phyloP scores from a whole-genome alignment of 2,329 filamentous ascomycete species.

The Diaporthe vaccinii region DNA sequence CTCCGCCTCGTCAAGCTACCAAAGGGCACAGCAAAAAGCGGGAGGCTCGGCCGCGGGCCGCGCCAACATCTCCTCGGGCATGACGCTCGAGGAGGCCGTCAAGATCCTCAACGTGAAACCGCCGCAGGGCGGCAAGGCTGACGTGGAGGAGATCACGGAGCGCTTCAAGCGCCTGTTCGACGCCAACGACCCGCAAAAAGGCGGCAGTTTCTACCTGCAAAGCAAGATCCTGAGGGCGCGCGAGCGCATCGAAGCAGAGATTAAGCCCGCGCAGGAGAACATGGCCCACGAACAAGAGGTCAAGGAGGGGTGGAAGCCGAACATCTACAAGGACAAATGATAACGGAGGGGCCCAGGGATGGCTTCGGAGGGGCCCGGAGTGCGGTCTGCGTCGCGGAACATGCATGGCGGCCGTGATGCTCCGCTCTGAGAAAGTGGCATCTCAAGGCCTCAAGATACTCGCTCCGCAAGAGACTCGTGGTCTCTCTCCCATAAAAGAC shows the following conservation, averaged over 20 bases:
- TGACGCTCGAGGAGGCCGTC: conserved; percentile 96
- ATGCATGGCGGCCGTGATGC: neutral
- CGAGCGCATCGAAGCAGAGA: conserved; percentile 91
- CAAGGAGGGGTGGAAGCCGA: conserved; percentile 92
- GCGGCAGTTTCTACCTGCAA: conserved; percentile 97
- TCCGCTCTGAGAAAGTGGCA: neutral
- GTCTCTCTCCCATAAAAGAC: neutral
- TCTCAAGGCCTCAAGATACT: too few species aligned
- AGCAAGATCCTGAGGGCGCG: conserved; percentile 94
- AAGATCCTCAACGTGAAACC: conserved; percentile 97
- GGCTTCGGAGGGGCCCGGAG: neutral
- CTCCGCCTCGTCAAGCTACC: conserved; percentile 86
- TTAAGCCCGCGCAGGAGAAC: conserved; percentile 79
- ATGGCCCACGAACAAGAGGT: conserved; percentile 82
- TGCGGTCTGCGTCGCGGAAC: neutral
- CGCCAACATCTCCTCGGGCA: conserved; percentile 71
- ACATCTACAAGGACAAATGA: conserved; percentile 90
- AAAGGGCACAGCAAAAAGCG: conserved; percentile 76
- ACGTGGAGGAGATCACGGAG: conserved; percentile 83
- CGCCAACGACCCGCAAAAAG: conserved; percentile 92
- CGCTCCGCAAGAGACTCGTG: neutral
- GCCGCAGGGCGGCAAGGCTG: conserved; percentile 81
- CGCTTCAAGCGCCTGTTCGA: conserved; percentile 97
- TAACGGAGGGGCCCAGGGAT: conserved; percentile 11
- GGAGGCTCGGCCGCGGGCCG: conserved; percentile 60